Evolutionary conservation across 2,329 filamentous ascomycete genomes (phyloP), one percentile per base, ranked within the genome.

Genomic region (Colletotrichum higginsianum): DNA sequence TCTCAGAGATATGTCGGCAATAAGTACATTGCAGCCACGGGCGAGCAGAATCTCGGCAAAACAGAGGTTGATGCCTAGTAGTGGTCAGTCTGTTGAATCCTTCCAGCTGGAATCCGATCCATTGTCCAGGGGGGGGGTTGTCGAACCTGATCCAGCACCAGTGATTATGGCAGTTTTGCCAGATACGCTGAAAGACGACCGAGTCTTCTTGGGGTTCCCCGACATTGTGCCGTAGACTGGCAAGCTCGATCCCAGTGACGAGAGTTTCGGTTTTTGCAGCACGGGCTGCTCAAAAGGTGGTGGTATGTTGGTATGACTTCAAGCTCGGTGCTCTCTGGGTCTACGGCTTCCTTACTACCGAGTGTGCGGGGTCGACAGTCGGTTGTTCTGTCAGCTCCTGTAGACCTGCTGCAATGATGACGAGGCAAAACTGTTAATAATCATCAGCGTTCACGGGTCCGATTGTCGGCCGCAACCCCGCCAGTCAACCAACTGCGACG

Each of bases 1-100:
- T 0, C 84, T 80, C 0, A 87, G 77, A 0, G 77, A 71, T 0
- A 87, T 72, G 74, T 87, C 85, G 49, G 82, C 85, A 6, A 87
- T 75, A 4, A 86, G 75, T 18, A 87, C 85, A 62, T 84, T 85
- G 77, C 85, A 86, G 47, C 78, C 78, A 30, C 78, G 78, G 9
- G 75, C 74, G 0, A 87, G 78, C 2, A 87, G 80, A 0, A 86
- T 78, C 23, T 80, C 74, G 5, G 84, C 83, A 53, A 87, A 86
- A 3, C 77, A 78, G 12, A 86, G 77, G 67, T 84, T 84, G 70
- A 86, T 86, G 7, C 83, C 82, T 83, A 4, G 13, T 0, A 4
- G 2, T 4, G 9, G n/a, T 73, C 11, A 67, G 61, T 44, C 6
- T 26, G 23, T 6, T 2, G 1, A 4, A 11, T 0, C 30, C 53